Percentiles rank a stretch among this genome's conserved stretches.
Evolutionary conservation across 805 yeast species (phyloP).

Genomic region (Nakazawaea wickerhamii): DNA sequence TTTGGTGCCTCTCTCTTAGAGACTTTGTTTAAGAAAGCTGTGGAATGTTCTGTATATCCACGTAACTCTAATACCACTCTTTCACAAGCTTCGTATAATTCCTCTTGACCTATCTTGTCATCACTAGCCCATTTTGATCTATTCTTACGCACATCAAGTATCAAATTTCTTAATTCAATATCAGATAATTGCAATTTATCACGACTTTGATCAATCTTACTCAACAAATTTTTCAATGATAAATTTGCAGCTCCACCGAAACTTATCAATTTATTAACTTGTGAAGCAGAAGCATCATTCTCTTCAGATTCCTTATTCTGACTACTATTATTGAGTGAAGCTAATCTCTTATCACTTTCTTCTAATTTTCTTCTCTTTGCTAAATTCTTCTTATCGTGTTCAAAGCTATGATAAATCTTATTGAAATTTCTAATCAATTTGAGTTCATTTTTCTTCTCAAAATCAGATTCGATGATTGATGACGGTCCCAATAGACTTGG

Average conservation of each 20-base stretch:
- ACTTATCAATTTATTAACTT: constrained; percentile 25
- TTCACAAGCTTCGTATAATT: constrained; percentile 94
- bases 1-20: constrained; percentile 98
- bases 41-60: constrained; percentile 92
- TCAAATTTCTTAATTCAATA: constrained; percentile 73
- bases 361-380: constrained; percentile 72
- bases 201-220: constrained; percentile 72
- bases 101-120: constrained; percentile 94
- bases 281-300: constrained; percentile 18
- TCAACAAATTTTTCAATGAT: constrained; percentile 73
- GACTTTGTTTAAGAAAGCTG: constrained; percentile 93
- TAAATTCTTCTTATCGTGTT: constrained; percentile 70
- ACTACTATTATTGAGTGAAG: constrained; percentile 26
- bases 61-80: constrained; percentile 87
- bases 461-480: constrained; percentile 36
- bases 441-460: constrained; percentile 31
- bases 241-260: constrained; percentile 65
- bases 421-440: constrained; percentile 56
- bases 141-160: constrained; percentile 90
- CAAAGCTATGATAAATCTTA: constrained; percentile 71
- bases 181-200: constrained; percentile 74
- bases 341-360: constrained; percentile 70
- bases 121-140: constrained; percentile 98
- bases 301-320: constrained; percentile 15
- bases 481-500: constrained; percentile 25